Base-by-base conservation (phyloP, 148 eudicot species). In the Chenopodium formosanum region DNA sequence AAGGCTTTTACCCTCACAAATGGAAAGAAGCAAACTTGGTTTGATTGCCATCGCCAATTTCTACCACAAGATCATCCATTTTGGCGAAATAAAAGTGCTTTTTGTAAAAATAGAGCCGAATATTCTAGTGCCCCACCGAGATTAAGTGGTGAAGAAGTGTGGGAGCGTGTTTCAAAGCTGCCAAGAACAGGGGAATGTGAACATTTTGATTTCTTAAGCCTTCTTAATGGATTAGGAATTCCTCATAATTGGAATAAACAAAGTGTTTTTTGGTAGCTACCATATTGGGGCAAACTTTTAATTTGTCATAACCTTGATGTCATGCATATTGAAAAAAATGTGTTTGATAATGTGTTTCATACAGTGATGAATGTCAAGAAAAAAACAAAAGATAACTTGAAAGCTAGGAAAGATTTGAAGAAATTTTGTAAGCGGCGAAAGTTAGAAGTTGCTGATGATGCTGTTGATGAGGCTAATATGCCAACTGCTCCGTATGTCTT, bases 211-310 rank as follows among this genome's bases (percentile, higher is more conserved):
- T 7, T 1, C 6, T 46, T 0, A 2, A 13, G 17, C 40, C 22
- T 56, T 56, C 20, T 56, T 13, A 17, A 56, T 12, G 22, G 34
- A 17, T 23, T 3, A 25, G 22, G 19, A 74, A 1, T 16, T 13
- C 20, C 20, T 56, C 62, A 44, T 66, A 20, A 25, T 20, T 72
- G 77, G 82, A 71, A 29, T 20, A 80, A 32, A 11, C n/a, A 66
- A 22, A 79, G 82, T 79, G 2, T 70, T 79, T 70, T 79, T 34
- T 79, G 75, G 82, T 16, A 66, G 11, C 20, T 80, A 2, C 70
- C 58, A 1, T 80, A 78, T 25, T 78, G 80, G 62, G 47, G 58
- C 19, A 66, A 48, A 7, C 20, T n/a, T 20, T 19, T 78, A 0
- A 47, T 78, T 40, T 40, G 60, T 0, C 80, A 56, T n/a, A 9